Evolutionary conservation across 345 rosid species (phyloP), one percentile per base, ranked within the genome.

Genomic region (Murraya paniculata): DNA sequence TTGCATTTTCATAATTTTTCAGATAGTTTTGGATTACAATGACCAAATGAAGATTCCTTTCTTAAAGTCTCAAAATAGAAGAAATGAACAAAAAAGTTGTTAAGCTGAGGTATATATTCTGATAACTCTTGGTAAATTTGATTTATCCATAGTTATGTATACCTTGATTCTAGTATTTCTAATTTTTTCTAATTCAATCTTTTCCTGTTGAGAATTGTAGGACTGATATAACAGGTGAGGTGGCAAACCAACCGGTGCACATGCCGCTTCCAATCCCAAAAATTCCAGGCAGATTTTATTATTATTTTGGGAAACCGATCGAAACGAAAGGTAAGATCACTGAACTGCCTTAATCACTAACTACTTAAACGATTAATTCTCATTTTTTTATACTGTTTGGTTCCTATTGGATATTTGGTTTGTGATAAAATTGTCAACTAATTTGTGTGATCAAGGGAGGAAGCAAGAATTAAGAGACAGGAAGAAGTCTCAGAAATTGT

Each of bases 241-340:
- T 84, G 35, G 87, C 82, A 27, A 87, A 86, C 69, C 57, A 53
- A 53, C 7, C 22, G 5, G 21, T 84, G 48, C 77, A 74, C 76
- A 1, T 81, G 14, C 85, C 89, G 2, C 83, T 60, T 36, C 3
- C 71, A 28, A 28, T 82, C 74, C 93, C 91, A 4, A 87, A 86
- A 82, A 27, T 88, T 11, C 93, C 90, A 0, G 91, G 93, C 77
- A 81, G 90, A 22, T 50, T 80, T 16, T 90, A 90, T 80, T 86
- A 60, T 76, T 75, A 81, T 68, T 90, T 90, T 13, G 93, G 90
- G 39, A 86, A 85, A 80, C 90, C 93, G 27, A 88, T 88, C n/a
- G 79, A 78, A 75, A 85, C 90, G 33, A 74, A 77, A 80, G 89
- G 89, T 85, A 70, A 10, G 55, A 4, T n/a, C 21, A 25, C 6